These are phyloP conservation scores for Amaranthus hypochondriacus DNA, from an alignment of 148 eudicot genomes.

Conservation along the genomic window DNA sequence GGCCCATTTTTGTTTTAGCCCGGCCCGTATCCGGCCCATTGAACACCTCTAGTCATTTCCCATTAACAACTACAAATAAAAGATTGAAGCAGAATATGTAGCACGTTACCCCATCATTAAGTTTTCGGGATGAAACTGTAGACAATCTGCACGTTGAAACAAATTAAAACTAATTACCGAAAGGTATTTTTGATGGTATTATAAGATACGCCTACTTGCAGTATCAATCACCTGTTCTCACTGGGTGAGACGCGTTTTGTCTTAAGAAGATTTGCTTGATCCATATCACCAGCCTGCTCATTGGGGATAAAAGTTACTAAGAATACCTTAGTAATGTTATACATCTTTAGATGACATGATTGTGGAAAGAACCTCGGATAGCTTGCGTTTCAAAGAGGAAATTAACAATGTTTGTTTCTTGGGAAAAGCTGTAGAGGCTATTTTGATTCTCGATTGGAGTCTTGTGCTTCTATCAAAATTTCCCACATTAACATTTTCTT, in stretches of 20 bases:
- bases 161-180: slow-evolving; percentile 7
- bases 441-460: slow-evolving; percentile 21
- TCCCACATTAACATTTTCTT: slow-evolving; percentile 23
- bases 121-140: slow-evolving; percentile 28
- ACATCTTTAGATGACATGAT: slow-evolving; percentile 5
- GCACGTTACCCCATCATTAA: slow-evolving; percentile 39
- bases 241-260: slow-evolving; percentile 54
- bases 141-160: slow-evolving; percentile 40
- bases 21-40: too few species aligned
- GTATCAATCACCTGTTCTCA: slow-evolving; percentile 47
- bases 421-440: slow-evolving; percentile 15
- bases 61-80: not conserved
- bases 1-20: too few species aligned
- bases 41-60: not conserved
- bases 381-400: slow-evolving; percentile 61
- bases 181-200: slow-evolving; percentile 5
- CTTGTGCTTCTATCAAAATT: slow-evolving; percentile 15
- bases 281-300: slow-evolving; percentile 39
- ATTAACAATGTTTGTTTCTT: slow-evolving; percentile 36
- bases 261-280: slow-evolving; percentile 29
- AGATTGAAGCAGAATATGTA: not conserved
- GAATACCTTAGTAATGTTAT: slow-evolving; percentile 8
- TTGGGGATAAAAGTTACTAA: slow-evolving; percentile 14
- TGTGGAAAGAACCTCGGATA: slow-evolving; percentile 39
- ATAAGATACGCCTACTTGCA: not conserved